Percentiles rank a stretch among this genome's conserved stretches.
phyloP scores from a whole-genome alignment of 2,329 filamentous ascomycete genomes.

The Trichoderma aggressivum region DNA sequence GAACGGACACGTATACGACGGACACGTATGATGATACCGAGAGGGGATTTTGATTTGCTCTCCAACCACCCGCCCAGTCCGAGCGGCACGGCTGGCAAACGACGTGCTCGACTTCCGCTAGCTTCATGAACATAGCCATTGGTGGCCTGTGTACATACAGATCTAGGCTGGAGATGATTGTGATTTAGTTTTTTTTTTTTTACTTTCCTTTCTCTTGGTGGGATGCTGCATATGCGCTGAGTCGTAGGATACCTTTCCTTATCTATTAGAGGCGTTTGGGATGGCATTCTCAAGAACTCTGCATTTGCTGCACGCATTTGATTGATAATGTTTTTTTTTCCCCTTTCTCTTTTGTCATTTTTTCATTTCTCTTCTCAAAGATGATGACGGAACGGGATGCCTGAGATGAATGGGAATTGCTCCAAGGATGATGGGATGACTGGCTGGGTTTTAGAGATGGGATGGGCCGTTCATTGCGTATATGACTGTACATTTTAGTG shows the following conservation, averaged over 20 bases:
- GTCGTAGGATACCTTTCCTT: conserved; percentile 18
- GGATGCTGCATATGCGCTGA: conserved; percentile 17
- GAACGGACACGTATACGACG: conserved; percentile 32
- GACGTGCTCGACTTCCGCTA: background rate
- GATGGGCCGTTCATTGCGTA: conserved; percentile 26
- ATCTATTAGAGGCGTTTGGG: conserved; percentile 16
- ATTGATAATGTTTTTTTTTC: conserved; percentile 1
- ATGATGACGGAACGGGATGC: conserved; percentile 3
- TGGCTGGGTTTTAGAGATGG: conserved; percentile 28
- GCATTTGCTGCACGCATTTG: conserved; percentile 18
- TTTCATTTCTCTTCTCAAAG: background rate
- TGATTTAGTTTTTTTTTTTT: background rate
- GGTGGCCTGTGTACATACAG: conserved; percentile 9
- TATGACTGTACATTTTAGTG: conserved; percentile 26
- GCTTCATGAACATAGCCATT: background rate
- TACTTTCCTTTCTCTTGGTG: background rate
- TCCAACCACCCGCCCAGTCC: background rate
- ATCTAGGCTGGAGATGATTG: background rate
- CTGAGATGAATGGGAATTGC: background rate
- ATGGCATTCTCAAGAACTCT: conserved; percentile 16
- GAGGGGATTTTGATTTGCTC: conserved; percentile 21
- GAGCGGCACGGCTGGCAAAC: background rate
- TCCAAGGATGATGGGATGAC: conserved; percentile 16
- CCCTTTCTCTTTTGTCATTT: background rate
- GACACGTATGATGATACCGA: conserved; percentile 23